phyloP scores from a whole-genome alignment of 2,329 filamentous ascomycete genomes.

The Penicillium sp. region DNA sequence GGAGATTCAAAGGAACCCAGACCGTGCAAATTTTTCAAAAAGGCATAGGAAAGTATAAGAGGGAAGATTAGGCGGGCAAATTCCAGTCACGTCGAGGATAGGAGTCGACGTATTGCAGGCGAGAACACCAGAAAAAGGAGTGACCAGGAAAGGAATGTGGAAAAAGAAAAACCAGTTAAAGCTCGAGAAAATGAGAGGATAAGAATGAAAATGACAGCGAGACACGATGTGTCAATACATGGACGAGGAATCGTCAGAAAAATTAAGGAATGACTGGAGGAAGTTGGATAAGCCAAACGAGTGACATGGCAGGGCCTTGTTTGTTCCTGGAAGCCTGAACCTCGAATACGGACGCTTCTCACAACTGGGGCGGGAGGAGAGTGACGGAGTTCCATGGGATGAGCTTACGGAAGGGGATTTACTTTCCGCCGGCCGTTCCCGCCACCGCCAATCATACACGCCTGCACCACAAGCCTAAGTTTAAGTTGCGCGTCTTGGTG shows the following conservation, averaged over 20 bases:
- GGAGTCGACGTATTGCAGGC: constrained; percentile 19
- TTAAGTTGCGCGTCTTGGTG: constrained; percentile 8
- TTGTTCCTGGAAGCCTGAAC: constrained; percentile 15
- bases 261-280: constrained; percentile 38
- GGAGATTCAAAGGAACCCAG: constrained; percentile 13
- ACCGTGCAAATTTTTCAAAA: constrained; percentile 18
- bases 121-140: constrained; percentile 26
- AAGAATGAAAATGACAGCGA: constrained; percentile 15
- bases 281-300: constrained; percentile 32
- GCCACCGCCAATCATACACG: constrained; percentile 8
- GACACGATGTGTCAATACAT: constrained; percentile 19
- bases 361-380: constrained; percentile 4
- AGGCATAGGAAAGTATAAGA: constrained; percentile 13
- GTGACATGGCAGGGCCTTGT: constrained; percentile 33
- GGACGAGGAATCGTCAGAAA: constrained; percentile 21
- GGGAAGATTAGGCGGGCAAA: constrained; percentile 18
- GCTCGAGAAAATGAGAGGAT: constrained; percentile 16
- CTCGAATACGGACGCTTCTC: background rate
- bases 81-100: constrained; percentile 16
- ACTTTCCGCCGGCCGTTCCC: constrained; percentile 3
- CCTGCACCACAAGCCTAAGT: background rate
- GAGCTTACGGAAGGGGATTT: background rate
- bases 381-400: constrained; percentile 6
- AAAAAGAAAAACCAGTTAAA: constrained; percentile 24
- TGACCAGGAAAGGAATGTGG: constrained; percentile 25